phyloP scores from a whole-genome alignment of 2,329 filamentous ascomycete species.

The Aspergillus brasiliensis region DNA sequence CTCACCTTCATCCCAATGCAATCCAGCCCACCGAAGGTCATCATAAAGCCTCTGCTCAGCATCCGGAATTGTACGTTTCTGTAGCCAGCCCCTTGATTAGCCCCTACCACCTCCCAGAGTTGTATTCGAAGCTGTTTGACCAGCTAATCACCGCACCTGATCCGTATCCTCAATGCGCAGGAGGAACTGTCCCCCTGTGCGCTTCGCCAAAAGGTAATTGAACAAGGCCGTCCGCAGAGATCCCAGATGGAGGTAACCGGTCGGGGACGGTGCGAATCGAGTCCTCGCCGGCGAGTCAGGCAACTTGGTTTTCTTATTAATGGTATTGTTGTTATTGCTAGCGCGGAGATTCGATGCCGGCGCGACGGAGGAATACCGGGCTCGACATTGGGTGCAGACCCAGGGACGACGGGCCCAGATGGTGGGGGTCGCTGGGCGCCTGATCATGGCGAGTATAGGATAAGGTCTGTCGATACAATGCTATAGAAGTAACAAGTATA shows the following conservation, averaged over 20 bases:
- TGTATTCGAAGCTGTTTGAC: not conserved
- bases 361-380: slow-evolving; percentile 33
- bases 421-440: slow-evolving; percentile 21
- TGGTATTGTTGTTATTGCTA: slow-evolving; percentile 9
- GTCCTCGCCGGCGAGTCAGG: slow-evolving; percentile 67
- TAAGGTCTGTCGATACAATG: not conserved
- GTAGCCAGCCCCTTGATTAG: slow-evolving; percentile 34
- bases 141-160: slow-evolving; percentile 59
- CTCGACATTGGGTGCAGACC: slow-evolving; percentile 40
- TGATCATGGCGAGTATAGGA: slow-evolving; percentile 28
- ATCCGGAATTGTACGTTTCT: slow-evolving; percentile 79
- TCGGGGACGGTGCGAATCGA: slow-evolving; percentile 93
- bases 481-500: not conserved
- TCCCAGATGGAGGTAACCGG: slow-evolving; percentile 88
- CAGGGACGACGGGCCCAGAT: slow-evolving; percentile 36
- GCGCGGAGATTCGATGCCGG: slow-evolving; percentile 25
- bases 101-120: not conserved
- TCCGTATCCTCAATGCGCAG: slow-evolving; percentile 95
- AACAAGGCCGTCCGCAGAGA: slow-evolving; percentile 92
- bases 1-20: slow-evolving; percentile 88
- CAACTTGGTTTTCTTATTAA: slow-evolving; percentile 38
- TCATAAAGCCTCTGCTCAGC: slow-evolving; percentile 76
- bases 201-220: slow-evolving; percentile 87
- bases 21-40: slow-evolving; percentile 84
- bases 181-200: slow-evolving; percentile 86